Conservation (phyloP, 495 filamentous ascomycete genomes). For the Alectoria sarmentosa region DNA sequence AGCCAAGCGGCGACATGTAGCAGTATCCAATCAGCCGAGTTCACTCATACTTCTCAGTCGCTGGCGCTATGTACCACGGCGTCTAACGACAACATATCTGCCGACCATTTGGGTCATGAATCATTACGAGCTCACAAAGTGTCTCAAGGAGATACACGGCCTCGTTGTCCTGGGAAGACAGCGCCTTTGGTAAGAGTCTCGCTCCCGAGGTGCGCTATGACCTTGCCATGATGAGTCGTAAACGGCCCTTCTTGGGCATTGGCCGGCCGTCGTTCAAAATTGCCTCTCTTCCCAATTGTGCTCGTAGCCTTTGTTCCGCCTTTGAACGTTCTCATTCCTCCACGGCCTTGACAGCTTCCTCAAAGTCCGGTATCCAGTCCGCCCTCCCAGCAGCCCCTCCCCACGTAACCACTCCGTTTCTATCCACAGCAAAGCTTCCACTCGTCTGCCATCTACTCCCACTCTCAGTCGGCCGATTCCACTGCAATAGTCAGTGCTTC, state of each 20-base stretch:
- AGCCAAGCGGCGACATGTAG: background rate
- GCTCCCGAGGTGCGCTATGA: background rate
- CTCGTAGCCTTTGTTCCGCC: background rate
- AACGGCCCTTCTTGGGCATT: background rate
- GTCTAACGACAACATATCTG: background rate
- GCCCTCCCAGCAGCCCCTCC: slow-evolving; percentile 34
- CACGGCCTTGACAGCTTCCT: slow-evolving; percentile 36
- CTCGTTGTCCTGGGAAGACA: background rate
- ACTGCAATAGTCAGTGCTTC: slow-evolving; percentile 18
- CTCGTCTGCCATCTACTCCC: slow-evolving; percentile 52
- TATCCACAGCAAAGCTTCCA: slow-evolving; percentile 50
- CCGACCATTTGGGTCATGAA: background rate
- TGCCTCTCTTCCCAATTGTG: background rate
- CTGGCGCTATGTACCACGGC: background rate
- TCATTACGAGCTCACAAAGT: background rate
- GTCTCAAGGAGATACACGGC: background rate
- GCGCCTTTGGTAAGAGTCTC: background rate
- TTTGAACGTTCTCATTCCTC: slow-evolving; percentile 6
- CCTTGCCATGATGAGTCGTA: background rate
- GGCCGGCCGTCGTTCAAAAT: background rate
- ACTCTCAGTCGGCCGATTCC: slow-evolving; percentile 47
- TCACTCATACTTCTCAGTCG: background rate
- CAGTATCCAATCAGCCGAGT: background rate
- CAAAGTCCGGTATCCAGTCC: slow-evolving; percentile 45
- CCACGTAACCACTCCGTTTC: slow-evolving; percentile 44